phyloP scores from a whole-genome alignment of 441 rosid species.

The Jatropha multifida region DNA sequence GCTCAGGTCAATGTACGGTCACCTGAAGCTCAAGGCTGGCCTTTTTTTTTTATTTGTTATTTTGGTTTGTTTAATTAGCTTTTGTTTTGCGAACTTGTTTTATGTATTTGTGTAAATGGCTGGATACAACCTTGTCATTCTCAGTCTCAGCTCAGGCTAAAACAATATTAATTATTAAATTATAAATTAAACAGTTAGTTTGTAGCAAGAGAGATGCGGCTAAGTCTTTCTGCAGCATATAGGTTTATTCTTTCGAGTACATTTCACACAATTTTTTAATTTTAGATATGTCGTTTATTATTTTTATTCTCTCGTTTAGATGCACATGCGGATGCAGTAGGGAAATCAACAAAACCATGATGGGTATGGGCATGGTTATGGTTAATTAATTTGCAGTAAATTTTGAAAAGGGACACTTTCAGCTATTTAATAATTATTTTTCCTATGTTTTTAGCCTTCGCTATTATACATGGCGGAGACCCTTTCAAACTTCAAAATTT shows the following conservation, averaged over 20 bases:
- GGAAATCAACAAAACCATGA: neutral
- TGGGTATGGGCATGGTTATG: too few relatives aligned
- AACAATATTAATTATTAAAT: neutral
- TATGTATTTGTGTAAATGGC: conserved; percentile 10
- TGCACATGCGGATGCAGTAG: neutral
- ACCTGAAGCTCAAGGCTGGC: too few relatives aligned
- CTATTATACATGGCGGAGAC: neutral
- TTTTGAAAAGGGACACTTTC: neutral
- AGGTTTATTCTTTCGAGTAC: neutral
- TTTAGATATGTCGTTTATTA: too few relatives aligned
- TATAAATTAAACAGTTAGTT: neutral
- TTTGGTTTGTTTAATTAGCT: too few relatives aligned
- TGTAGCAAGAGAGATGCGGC: neutral
- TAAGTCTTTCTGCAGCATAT: neutral
- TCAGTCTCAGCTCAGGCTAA: neutral
- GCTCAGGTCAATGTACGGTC: too few relatives aligned
- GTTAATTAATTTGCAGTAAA: too few relatives aligned
- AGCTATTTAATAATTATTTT: neutral
- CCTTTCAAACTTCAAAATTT: neutral
- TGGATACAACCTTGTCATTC: conserved; percentile 15
- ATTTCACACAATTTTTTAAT: neutral
- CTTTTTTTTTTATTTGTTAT: too few relatives aligned
- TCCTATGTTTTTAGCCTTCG: neutral
- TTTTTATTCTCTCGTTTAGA: neutral
- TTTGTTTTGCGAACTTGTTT: neutral